These are phyloP conservation scores for Trichoderma sp. DNA, from an alignment of 2,329 filamentous ascomycete genomes.

Conservation along the genomic window DNA sequence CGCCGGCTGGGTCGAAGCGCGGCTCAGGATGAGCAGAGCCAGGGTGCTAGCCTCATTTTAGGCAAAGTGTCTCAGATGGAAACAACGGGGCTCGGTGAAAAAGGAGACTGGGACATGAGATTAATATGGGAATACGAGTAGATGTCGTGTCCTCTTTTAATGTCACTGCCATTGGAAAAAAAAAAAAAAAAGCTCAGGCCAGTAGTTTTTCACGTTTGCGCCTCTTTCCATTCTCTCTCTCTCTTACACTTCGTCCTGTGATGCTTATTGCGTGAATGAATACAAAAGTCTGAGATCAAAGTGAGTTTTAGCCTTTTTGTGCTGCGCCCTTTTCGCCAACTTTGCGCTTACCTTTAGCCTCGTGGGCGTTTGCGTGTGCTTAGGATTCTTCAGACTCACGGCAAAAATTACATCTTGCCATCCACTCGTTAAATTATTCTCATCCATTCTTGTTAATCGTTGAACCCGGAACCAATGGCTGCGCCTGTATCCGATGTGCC, in stretches of 20 bases:
- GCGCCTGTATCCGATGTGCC: conserved; percentile 7
- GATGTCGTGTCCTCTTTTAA: conserved; percentile 17
- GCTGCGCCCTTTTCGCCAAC: conserved; percentile 10
- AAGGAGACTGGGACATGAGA: conserved; percentile 1
- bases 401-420: conserved; percentile 8
- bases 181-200: not conserved
- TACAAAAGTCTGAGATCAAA: not conserved
- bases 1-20: conserved; percentile 11
- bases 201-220: not conserved
- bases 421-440: conserved; percentile 4
- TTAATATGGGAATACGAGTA: not conserved
- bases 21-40: not conserved
- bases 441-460: not conserved
- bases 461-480: conserved; percentile 25
- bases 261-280: conserved; percentile 5
- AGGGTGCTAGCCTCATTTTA: conserved; percentile 20
- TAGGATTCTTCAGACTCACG: conserved; percentile 2
- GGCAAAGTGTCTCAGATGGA: conserved; percentile 15
- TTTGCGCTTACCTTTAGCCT: conserved; percentile 13
- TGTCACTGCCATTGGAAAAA: not conserved
- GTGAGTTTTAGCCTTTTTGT: conserved; percentile 14
- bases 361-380: not conserved
- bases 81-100: conserved; percentile 9
- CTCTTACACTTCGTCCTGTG: not conserved
- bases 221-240: not conserved